phyloP scores from a whole-genome alignment of 805 yeast genomes.

The Nakazawaea siamensis region DNA sequence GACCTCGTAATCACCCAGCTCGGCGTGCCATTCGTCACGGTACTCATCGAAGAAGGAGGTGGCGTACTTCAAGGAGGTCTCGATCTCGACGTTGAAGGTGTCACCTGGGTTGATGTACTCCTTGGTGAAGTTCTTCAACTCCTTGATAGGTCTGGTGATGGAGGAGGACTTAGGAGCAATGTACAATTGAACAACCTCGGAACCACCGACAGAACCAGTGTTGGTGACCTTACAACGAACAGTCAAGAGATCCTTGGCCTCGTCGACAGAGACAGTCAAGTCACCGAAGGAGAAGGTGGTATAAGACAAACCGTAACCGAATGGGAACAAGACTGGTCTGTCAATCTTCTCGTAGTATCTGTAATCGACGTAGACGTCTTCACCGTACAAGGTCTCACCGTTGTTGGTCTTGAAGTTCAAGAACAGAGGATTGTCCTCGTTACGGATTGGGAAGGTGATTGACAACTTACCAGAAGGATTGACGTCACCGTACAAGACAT shows the following conservation, averaged over 20 bases:
- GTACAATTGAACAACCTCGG: conserved; percentile 51
- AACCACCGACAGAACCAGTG: conserved; percentile 39
- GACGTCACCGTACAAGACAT: conserved; percentile 49
- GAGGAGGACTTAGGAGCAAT: conserved; percentile 25
- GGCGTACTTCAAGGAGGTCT: conserved; percentile 37
- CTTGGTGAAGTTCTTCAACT: conserved; percentile 51
- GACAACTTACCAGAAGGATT: conserved; percentile 57
- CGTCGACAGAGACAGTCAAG: conserved; percentile 23
- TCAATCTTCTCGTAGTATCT: conserved; percentile 47
- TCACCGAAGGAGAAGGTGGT: conserved; percentile 36
- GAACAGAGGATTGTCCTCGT: conserved; percentile 50
- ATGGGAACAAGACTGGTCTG: conserved; percentile 44
- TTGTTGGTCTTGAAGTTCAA: conserved; percentile 41
- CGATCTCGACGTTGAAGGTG: conserved; percentile 26
- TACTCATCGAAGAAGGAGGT: conserved; percentile 47
- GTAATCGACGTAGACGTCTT: conserved; percentile 60
- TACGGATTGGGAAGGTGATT: conserved; percentile 42
- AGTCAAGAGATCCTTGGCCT: conserved; percentile 12
- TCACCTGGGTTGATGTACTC: conserved; percentile 37
- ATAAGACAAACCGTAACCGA: conserved; percentile 58
- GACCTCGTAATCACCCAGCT: conserved; percentile 42
- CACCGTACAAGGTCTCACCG: conserved; percentile 54
- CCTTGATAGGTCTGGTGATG: conserved; percentile 46
- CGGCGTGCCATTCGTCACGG: conserved; percentile 40
- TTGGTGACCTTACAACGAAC: conserved; percentile 39